phyloP scores from a whole-genome alignment of 768 basidiomycete species.

The Lactifluus pinguis region DNA sequence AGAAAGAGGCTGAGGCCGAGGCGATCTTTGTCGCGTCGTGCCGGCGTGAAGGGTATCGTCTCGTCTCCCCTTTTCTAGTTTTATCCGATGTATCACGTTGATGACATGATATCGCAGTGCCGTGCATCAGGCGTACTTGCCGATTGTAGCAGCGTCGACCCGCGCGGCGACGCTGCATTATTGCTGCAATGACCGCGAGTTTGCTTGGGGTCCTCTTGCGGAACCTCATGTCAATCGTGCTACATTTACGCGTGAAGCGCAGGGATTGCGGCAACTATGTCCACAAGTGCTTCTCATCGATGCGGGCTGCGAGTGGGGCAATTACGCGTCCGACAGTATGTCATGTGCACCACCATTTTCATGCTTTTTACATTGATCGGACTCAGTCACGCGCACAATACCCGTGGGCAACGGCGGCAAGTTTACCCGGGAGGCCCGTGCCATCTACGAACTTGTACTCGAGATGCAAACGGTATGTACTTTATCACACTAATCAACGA shows the following conservation, averaged over 20 bases:
- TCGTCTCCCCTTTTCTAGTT: constrained; percentile 22
- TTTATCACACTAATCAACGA: neutral
- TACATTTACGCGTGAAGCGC: constrained; percentile 35
- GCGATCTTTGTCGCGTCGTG: constrained; percentile 90
- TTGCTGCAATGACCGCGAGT: constrained; percentile 84
- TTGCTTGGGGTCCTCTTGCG: constrained; percentile 72
- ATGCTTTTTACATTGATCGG: constrained; percentile 25
- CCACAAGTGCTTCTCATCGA: constrained; percentile 85
- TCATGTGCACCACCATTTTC: neutral
- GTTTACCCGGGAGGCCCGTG: constrained; percentile 72
- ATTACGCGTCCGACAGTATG: constrained; percentile 57
- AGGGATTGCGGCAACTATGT: constrained; percentile 28
- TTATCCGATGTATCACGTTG: neutral
- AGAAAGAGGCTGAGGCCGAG: constrained; percentile 90
- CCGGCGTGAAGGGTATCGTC: constrained; percentile 65
- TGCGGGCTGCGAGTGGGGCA: constrained; percentile 85
- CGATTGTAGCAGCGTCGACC: constrained; percentile 83
- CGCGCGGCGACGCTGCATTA: constrained; percentile 90
- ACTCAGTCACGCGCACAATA: constrained; percentile 58
- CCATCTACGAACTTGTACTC: constrained; percentile 80
- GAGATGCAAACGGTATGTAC: constrained; percentile 77
- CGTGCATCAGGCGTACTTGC: constrained; percentile 82
- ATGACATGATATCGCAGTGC: constrained; percentile 37
- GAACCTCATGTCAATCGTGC: constrained; percentile 44
- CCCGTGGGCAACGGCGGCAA: constrained; percentile 91